Base-by-base conservation (phyloP, 352 stramenopile genomes). In the Phytophthora pluvialis region DNA sequence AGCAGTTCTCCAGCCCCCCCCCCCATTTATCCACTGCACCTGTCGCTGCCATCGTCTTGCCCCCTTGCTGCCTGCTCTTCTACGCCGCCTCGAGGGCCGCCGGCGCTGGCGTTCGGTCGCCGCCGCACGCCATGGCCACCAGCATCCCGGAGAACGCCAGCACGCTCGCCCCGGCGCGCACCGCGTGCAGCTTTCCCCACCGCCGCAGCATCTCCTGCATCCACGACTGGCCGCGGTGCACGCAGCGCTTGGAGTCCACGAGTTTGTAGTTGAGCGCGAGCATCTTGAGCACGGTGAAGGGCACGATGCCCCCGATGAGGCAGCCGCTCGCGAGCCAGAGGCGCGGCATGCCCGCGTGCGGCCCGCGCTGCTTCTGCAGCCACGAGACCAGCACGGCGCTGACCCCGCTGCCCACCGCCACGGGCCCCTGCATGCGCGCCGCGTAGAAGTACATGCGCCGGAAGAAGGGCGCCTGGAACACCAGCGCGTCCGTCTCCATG, bases 361-460 rank as follows among this genome's bases (percentile, higher is more conserved):
- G 47, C 44, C 70, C 70, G 15, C 70, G 44, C 45, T 74, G 59
- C 1, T 58, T 55, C 59, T 90, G 77, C 26, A 88, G 40, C 10
- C 80, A 56, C 8, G 75, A 77, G 31, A 89, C 83, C 0, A 72
- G 58, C 28, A 90, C 29, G 2, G 85, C 74, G 49, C 78, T 80
- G 39, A 85, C 15, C 0, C 83, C 80, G 39, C 81, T 90, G 26
- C 78, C 70, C 25, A 90, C 26, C 11, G 79, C 78, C 60, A 91
- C 51, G 8, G 85, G 81, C 0, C 71, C 85, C 39, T 92, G 80
- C 64, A 91, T 77, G 3, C 81, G 79, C 16, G 82, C 76, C 0
- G 85, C 85, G 61, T 89, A 82, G 51, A 86, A 89, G 72, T 93
- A 91, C 81, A 93, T 91, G 47, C 80, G 77, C 6, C 81, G 73